Evolutionary conservation across 768 basidiomycete species (phyloP), one percentile per base, ranked within the genome.

Genomic region (Mycena sanguinolenta): DNA sequence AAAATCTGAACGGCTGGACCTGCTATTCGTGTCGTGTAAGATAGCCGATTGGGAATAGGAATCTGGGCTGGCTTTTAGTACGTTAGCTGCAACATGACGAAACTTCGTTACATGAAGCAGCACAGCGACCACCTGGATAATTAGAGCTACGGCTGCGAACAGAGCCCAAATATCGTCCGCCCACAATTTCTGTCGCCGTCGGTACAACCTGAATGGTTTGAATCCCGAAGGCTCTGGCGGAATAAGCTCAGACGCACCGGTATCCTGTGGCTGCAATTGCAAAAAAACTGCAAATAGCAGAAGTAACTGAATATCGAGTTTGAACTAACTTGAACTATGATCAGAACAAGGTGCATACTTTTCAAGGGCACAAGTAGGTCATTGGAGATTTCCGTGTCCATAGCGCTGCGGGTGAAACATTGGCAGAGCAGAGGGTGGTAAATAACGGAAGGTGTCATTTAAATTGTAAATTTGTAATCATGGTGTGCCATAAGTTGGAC

Each of bases 1-100:
- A 4, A 57, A 23, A 16, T 21, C n/a, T n/a, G 32, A 57, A 1
- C 59, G 7, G 4, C 19, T 23, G 55, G 32, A 68, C 71, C 71
- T 57, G 71, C 67, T 23, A 73, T 60, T 44, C 67, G 54, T 21
- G 64, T 57, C 28, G 68, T 58, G 30, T 52, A 34, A 16, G 68
- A 59, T 27, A 63, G 34, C 21, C 49, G 21, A 59, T 69, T 69
- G 14, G 68, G 68, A 36, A 42, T n/a, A n/a, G 62, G 68, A 21
- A 69, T 32, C 68, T 69, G 46, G 23, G 38, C 3, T 63, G 36
- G 60, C n/a, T n/a, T 8, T 69, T 3, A 55, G 59, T 58, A 4
- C 46, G 39, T 58, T 58, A 16, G 28, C 58, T 28, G 14, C 27
- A 27, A 32, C 38, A 3, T 25, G 16, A 28, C 39, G 23, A n/a